phyloP scores from a whole-genome alignment of 1,284 basidiomycete genomes.

The Cutaneotrichosporon dermatis region DNA sequence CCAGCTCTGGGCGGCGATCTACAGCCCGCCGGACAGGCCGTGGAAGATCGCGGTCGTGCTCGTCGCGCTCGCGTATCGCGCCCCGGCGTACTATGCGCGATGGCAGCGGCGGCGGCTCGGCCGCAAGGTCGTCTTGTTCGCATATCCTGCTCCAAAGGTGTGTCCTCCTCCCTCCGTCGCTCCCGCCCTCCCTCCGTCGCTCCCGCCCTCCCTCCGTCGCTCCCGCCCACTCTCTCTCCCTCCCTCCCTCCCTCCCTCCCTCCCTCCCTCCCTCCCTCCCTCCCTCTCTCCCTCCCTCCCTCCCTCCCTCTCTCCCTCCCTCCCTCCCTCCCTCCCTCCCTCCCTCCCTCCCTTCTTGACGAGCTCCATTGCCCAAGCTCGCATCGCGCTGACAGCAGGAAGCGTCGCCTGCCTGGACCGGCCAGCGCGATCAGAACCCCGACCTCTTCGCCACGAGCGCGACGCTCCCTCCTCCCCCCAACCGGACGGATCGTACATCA shows the following conservation, averaged over 20 bases:
- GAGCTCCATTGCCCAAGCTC: not conserved
- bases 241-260: no score
- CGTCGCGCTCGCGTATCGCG: conserved; percentile 2
- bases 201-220: no score
- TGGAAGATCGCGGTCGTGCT: conserved; percentile 25
- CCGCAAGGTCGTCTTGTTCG: conserved; percentile 61
- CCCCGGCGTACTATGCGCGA: conserved; percentile 11
- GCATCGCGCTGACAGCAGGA: conserved; percentile 16
- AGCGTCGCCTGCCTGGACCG: conserved; percentile 28
- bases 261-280: no score
- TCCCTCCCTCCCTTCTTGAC: no score
- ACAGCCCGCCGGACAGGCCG: conserved; percentile 31
- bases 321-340: no score
- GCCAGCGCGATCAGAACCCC: conserved; percentile 26
- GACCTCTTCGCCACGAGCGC: conserved; percentile 30
- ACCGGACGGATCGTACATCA: conserved; percentile 58
- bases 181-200: no score
- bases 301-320: no score
- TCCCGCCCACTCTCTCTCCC: no score
- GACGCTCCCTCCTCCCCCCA: conserved; percentile 28
- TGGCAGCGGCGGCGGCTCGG: conserved; percentile 15
- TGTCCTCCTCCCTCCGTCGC: conserved; percentile 21
- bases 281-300: no score
- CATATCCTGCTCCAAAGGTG: conserved; percentile 59
- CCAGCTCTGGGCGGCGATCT: conserved; percentile 32